Percentiles rank a stretch among this genome's conserved stretches.
phyloP scores from a whole-genome alignment of 116 monocot genomes.

The Dioscorea cayenensis region DNA sequence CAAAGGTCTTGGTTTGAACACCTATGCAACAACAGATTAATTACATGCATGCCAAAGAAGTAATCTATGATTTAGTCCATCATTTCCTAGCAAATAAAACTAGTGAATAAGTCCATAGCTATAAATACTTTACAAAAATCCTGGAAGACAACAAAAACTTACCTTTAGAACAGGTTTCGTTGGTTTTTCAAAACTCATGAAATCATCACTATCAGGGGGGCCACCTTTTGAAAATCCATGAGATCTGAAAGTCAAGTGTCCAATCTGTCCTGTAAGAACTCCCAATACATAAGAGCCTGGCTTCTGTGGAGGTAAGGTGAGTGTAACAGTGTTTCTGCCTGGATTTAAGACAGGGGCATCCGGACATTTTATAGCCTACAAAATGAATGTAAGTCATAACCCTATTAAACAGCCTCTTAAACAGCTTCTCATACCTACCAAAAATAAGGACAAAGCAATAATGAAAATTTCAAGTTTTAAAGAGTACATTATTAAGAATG shows the following conservation, averaged over 20 bases:
- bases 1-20: constrained; percentile 79
- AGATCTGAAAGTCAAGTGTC: constrained; percentile 83
- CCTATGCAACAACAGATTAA: constrained; percentile 30
- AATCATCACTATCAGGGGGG: constrained; percentile 84
- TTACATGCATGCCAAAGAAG: background rate
- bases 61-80: background rate
- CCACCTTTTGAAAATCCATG: constrained; percentile 95
- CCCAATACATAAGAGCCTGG: constrained; percentile 97
- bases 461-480: too few species aligned
- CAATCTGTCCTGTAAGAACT: constrained; percentile 97
- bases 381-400: background rate
- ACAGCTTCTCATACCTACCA: too few species aligned
- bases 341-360: constrained; percentile 61
- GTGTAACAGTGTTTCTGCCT: constrained; percentile 74
- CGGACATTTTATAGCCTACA: constrained; percentile 72
- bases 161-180: constrained; percentile 94
- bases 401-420: background rate
- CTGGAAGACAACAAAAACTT: background rate
- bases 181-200: constrained; percentile 99
- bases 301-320: constrained; percentile 81
- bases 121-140: background rate
- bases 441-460: too few species aligned
- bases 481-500: too few species aligned
- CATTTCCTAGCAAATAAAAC: background rate
- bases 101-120: background rate